A percentile compares a stretch with the other conserved stretches of the same genome.
Evolutionary conservation across 805 yeast species (phyloP).

Genomic region (Ogataea nonfermentans): DNA sequence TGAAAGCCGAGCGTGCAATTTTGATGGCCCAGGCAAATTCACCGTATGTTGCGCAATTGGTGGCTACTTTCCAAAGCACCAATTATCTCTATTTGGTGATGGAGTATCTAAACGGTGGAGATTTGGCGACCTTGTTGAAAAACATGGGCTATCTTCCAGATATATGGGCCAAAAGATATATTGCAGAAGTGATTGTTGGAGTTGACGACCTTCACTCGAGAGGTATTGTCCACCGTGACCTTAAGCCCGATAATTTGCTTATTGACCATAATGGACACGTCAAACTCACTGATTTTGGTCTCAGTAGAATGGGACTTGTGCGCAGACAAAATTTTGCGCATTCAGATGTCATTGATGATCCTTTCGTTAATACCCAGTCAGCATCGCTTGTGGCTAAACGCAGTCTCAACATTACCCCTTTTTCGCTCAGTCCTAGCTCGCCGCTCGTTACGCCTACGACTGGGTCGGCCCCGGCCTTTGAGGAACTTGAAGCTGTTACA

Average conservation of each 20-base stretch:
- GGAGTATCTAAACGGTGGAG: slow-evolving; percentile 97
- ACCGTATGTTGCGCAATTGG: slow-evolving; percentile 87
- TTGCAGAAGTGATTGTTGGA: slow-evolving; percentile 88
- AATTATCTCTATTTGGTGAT: slow-evolving; percentile 88
- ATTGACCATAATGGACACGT: slow-evolving; percentile 87
- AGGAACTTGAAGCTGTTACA: slow-evolving; percentile 22
- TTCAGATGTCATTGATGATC: slow-evolving; percentile 20
- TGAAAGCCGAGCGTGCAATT: slow-evolving; percentile 93
- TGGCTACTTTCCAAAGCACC: slow-evolving; percentile 82
- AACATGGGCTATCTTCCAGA: slow-evolving; percentile 81
- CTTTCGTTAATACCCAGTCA: slow-evolving; percentile 16
- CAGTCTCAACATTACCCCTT: slow-evolving; percentile 24
- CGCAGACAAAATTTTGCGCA: slow-evolving; percentile 60
- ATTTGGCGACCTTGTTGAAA: slow-evolving; percentile 81
- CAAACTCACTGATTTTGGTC: slow-evolving; percentile 92
- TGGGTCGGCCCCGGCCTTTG: slow-evolving; percentile 13
- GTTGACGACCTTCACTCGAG: slow-evolving; percentile 84
- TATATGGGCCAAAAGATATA: slow-evolving; percentile 80
- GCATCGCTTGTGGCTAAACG: slow-evolving; percentile 17
- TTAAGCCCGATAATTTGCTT: slow-evolving; percentile 90
- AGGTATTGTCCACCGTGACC: slow-evolving; percentile 91
- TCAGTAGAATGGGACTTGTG: slow-evolving; percentile 83
- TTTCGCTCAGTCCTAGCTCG: slow-evolving; percentile 28
- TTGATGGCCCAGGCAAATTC: slow-evolving; percentile 95
- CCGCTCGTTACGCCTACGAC: slow-evolving; percentile 24